A percentile compares a stretch with the other conserved stretches of the same genome.
Evolutionary conservation across 2,329 filamentous ascomycete genomes (phyloP).

Genomic region (Aspergillus costaricaensis): DNA sequence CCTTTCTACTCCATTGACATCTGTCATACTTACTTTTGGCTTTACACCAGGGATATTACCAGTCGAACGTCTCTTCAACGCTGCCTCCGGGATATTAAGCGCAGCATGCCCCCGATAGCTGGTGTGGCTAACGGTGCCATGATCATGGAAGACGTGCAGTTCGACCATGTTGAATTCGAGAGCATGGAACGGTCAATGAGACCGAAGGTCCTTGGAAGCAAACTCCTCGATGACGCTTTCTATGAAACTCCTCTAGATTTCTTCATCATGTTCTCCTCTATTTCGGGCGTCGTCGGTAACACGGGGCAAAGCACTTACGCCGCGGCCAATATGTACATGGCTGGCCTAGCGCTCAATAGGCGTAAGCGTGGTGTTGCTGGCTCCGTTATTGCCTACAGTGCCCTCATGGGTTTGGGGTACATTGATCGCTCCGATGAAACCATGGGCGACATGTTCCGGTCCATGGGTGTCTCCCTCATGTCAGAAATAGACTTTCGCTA

Average conservation of each 20-base stretch:
- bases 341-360: conserved; percentile 39
- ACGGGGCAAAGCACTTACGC: conserved; percentile 50
- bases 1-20: no score
- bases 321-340: conserved; percentile 51
- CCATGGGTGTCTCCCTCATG: conserved; percentile 5
- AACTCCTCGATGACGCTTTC: conserved; percentile 24
- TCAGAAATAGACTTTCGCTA: conserved; percentile 10
- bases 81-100: conserved; percentile 3
- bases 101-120: conserved; percentile 7
- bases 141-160: conserved; percentile 38
- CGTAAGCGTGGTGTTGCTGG: conserved; percentile 41
- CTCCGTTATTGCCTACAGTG: conserved; percentile 43
- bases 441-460: neutral
- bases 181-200: conserved; percentile 29
- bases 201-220: conserved; percentile 45
- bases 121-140: conserved; percentile 43
- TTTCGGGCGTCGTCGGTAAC: conserved; percentile 27
- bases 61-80: conserved; percentile 7
- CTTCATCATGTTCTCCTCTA: conserved; percentile 42
- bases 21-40: no score
- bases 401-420: conserved; percentile 48
- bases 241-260: conserved; percentile 35
- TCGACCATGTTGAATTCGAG: conserved; percentile 35
- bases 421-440: conserved; percentile 22
- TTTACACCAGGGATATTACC: no score